Evolutionary conservation across 495 filamentous ascomycete genomes (phyloP), one percentile per base, ranked within the genome.

Genomic region (Xylaria acuta): DNA sequence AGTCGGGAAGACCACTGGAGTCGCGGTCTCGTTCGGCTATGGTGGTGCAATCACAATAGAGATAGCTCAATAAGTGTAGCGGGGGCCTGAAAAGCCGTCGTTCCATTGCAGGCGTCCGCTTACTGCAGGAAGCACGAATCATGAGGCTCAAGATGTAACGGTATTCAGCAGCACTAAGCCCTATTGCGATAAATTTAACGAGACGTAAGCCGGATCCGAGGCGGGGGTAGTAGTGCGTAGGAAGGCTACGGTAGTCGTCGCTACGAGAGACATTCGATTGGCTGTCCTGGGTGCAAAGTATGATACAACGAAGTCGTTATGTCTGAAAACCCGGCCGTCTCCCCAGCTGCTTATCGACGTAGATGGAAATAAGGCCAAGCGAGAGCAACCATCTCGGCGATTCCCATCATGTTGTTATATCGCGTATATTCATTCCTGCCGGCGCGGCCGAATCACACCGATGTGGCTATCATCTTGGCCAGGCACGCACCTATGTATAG

Each of bases 121-220:
- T 64, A 14, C 22, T 64, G 56, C 68, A 43, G 47, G 43, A 64
- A 36, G 56, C 45, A 34, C 58, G 49, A 40, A 67, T 73, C 38
- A 71, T 62, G 60, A 62, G 56, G 67, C 63, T 72, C 67, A 45
- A 51, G 54, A 70, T 59, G 41, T 53, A 71, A 47, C 65, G 62
- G 69, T 43, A 47, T 64, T 41, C 47, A 72, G 70, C 71, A 53
- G 72, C 82, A 75, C 84, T 85, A 86, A 83, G 82, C 82, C 82
- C 74, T 81, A 79, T 78, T 79, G 64, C 75, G 83, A 78, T 71
- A 84, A 76, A 75, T 82, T 86, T 83, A 76, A 82, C 83, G 83
- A 86, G 69, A 74, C 66, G 58, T 66, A 54, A 68, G 71, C 60
- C 51, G 51, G 56, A 62, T 12, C 62, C 34, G 30, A 27, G 64